Evolutionary conservation across 192 early-diverging fungal genomes (phyloP).

Genomic region (Backusella luteola): DNA sequence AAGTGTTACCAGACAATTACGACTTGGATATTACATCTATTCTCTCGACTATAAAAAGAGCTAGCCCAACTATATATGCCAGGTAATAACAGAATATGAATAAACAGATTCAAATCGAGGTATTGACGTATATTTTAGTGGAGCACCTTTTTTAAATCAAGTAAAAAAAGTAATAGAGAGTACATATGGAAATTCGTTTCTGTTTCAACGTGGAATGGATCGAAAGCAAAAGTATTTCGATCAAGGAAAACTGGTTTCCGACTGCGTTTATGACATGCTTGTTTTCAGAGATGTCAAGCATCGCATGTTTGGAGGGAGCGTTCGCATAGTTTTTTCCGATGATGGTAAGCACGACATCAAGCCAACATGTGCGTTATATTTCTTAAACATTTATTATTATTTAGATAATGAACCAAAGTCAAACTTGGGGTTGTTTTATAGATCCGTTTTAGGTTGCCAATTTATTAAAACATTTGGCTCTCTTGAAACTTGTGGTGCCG

Average conservation of each 20-base stretch:
- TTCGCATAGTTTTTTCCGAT: conserved; percentile 26
- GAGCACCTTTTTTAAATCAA: conserved; percentile 25
- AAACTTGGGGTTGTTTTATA: conserved; percentile 43
- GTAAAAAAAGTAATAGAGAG: conserved; percentile 33
- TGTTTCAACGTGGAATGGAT: conserved; percentile 37
- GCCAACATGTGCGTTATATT: neutral
- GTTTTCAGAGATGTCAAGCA: conserved; percentile 41
- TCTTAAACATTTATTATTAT: neutral
- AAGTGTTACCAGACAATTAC: conserved; percentile 18
- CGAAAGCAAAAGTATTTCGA: conserved; percentile 30
- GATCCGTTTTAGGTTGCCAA: conserved; percentile 58
- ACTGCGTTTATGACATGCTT: conserved; percentile 42
- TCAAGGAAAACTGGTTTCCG: conserved; percentile 35
- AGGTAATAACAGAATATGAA: conserved; percentile 22
- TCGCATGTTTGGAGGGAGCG: conserved; percentile 39
- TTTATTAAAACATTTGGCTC: conserved; percentile 54
- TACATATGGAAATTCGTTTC: conserved; percentile 30
- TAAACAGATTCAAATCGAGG: neutral
- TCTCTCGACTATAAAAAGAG: conserved; percentile 69
- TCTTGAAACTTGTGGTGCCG: conserved; percentile 34
- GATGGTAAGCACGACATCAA: conserved; percentile 3
- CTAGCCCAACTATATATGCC: conserved; percentile 75
- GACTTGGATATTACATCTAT: conserved; percentile 50
- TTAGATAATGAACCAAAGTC: conserved; percentile 10
- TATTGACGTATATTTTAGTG: conserved; percentile 13